Evolutionary conservation across 2,329 filamentous ascomycete species (phyloP), one percentile per base, ranked within the genome.

Genomic region (Fusarium torulosum): DNA sequence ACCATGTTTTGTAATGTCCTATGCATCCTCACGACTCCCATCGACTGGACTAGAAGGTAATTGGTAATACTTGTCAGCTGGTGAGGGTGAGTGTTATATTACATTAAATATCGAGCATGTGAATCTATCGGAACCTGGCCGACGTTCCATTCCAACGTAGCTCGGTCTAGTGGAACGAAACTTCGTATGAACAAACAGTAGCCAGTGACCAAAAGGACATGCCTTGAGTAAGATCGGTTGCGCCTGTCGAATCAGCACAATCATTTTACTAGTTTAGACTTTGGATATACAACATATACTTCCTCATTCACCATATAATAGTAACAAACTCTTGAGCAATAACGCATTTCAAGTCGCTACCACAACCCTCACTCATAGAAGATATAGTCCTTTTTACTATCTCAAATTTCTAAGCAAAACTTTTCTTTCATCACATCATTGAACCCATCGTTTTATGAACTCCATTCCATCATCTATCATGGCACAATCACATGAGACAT

Each of bases 401-500:
- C 33, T 27, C 23, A 27, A 68, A 27, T 43, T n/a, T 19, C 21
- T 53, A 69, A 59, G 19, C 56, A 58, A 59, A 66, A 55, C 45
- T 63, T 68, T 68, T 63, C 38, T 46, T 57, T 67, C 66, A 13
- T 63, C 47, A n/a, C 57, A 41, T 69, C 57, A 7, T 59, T 45
- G 45, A 52, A 53, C 41, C 46, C 19, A 21, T 27, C 11, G 17
- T 19, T 37, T 19, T 37, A 37, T 37, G 17, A 10, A n/a, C 17
- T 37, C 41, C 46, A 38, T 49, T 31, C 19, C 23, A 7, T 10
- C 21, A 19, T 42, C 15, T 19, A 7, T n/a, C 20, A n/a, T 17
- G n/a, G 19, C 41, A 23, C n/a, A 37, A 55, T 55, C 73, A 92
- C 90, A 93, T 91, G 73, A 92, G 78, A 74, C 90, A 93, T 1